Evolutionary conservation across 73 alveolate species (phyloP), one percentile per base, ranked within the genome.

Genomic region (Uronychia binucleata): DNA sequence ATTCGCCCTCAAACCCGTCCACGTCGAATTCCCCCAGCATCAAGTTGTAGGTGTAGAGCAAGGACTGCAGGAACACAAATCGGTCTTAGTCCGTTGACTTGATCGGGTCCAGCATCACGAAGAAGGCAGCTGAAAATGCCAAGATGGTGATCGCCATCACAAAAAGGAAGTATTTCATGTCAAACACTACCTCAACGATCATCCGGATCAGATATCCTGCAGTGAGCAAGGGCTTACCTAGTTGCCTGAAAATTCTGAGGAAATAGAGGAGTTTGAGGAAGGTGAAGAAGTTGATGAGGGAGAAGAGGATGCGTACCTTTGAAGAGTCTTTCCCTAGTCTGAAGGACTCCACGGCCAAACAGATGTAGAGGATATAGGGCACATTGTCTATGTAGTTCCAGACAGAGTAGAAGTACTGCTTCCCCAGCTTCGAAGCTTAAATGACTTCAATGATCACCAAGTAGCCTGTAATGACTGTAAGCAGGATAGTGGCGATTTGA

Each of bases 161-260:
- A 13, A 79, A 31, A 74, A 86, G 57, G 84, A 86, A 86, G 84
- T 58, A 31, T 79, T 35, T 86, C 92, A 86, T 86, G 57, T 86
- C 92, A 14, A 25, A 28, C 5, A 86, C 59, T 26, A 86, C 92
- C 59, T 86, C 84, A 25, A 86, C 34, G 28, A 86, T 86, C 87
- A 86, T 86, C 19, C 88, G 33, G 29, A 86, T 86, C 27, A 86
- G 32, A 33, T 86, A 79, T 25, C 92, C 92, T n/a, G 91, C 77
- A n/a, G n/a, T n/a, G n/a, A n/a, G n/a, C n/a, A n/a, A n/a, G n/a
- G n/a, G n/a, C n/a, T n/a, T n/a, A n/a, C n/a, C n/a, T 46, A 46
- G 67, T 34, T 83, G 33, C 57, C 79, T 86, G 35, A 34, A 86
- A 1, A 86, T 78, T 59, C 92, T 78, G 14, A 86, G 59, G 88